Evolutionary conservation across 805 yeast species (phyloP).

Genomic region (Dipodascus geniculatus): DNA sequence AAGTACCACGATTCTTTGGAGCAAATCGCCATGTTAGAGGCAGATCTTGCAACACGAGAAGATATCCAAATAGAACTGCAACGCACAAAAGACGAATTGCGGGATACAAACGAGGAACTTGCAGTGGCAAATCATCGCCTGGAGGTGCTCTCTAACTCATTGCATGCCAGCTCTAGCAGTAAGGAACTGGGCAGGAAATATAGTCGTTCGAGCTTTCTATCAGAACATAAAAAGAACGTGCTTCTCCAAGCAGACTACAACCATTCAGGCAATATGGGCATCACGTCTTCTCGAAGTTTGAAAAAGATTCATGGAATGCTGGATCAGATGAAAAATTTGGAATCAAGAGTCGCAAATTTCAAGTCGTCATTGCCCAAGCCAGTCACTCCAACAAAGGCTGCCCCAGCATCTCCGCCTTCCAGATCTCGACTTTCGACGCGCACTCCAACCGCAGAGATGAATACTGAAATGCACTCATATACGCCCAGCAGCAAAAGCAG

Average conservation of each 20-base stretch:
- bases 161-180: background rate
- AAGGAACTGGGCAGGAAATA: background rate
- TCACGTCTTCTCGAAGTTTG: slow-evolving; percentile 18
- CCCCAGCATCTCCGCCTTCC: background rate
- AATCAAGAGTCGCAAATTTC: slow-evolving; percentile 20
- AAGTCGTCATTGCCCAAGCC: slow-evolving; percentile 17
- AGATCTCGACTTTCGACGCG: background rate
- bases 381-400: slow-evolving; percentile 6
- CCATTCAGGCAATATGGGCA: background rate
- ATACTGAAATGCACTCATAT: background rate
- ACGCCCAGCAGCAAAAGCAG: background rate
- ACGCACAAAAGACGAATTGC: slow-evolving; percentile 23
- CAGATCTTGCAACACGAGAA: slow-evolving; percentile 23
- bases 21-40: slow-evolving; percentile 29
- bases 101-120: slow-evolving; percentile 26
- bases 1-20: slow-evolving; percentile 29
- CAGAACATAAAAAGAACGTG: background rate
- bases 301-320: slow-evolving; percentile 22
- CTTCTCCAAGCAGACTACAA: background rate
- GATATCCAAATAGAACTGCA: slow-evolving; percentile 19
- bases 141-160: background rate
- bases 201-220: background rate
- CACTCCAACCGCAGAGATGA: background rate
- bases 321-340: slow-evolving; percentile 19
- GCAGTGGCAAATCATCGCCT: slow-evolving; percentile 10